Evolutionary conservation across 495 filamentous ascomycete genomes (phyloP), one percentile per base, ranked within the genome.

Genomic region (Penicillium steckii): DNA sequence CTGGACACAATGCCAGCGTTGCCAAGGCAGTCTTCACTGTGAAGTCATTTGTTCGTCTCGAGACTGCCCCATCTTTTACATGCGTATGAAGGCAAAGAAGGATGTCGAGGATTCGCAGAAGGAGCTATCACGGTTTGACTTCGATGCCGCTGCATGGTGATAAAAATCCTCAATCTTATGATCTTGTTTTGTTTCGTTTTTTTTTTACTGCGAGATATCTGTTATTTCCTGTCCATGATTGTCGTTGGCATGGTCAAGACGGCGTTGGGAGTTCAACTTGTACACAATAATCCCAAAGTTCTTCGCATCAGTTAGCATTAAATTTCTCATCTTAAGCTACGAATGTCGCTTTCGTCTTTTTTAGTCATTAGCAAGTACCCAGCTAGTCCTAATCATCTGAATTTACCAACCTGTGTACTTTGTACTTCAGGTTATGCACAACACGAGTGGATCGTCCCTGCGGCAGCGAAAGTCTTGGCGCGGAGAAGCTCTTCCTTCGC

Each of bases 11-110:
- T 99, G 94, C 70, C 94, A 99, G 76, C 80, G 94, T 27, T 99
- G 94, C 67, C 94, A 99, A 73, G 94, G 93, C 12, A 95, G 90
- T 67, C 84, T 99, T 79, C 94, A 99, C 72, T 90, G 87, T 64
- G 93, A 99, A 72, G 94, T 99, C 19, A 97, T 99, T 57, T 99
- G 94, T 77, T 90, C 86, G 33, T 91, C 87, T 57, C 88, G 88
- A 63, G 94, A 99, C 72, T 99, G 94, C 64, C 94, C 94, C 3
- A 99, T 99, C 56, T 99, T 97, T 73, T 99, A 99, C 66, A 99
- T 97, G 94, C 86, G 94, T 4, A 99, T 99, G 94, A 99, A 99
- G 76, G 92, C 91, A 22, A 96, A 96, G 83, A 99, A 97, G 76
- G 94, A 99, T 67, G 84, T 97, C 37, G 91, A 97, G 69, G 94